Evolutionary conservation across 2,329 filamentous ascomycete species (phyloP).

Genomic region (Penicillium nordicum): DNA sequence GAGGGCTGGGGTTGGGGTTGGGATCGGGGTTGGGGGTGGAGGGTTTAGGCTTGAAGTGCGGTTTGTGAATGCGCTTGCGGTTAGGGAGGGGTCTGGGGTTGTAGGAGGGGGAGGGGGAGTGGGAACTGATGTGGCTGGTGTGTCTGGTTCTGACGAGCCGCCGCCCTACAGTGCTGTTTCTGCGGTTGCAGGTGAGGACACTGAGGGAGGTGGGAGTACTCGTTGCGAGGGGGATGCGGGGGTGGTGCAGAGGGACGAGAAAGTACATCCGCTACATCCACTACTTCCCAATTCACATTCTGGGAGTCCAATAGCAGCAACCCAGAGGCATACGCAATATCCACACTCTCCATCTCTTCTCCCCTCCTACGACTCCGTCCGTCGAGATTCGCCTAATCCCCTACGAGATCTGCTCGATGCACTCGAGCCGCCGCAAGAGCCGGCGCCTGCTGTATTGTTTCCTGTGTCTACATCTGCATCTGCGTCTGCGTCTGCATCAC

Average conservation of each 20-base stretch:
- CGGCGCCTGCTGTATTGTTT: slow-evolving; percentile 15
- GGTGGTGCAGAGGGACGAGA: neutral
- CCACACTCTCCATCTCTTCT: neutral
- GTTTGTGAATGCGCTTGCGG: slow-evolving; percentile 18
- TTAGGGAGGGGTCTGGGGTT: neutral
- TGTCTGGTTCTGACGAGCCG: neutral
- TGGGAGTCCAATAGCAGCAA: neutral
- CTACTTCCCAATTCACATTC: neutral
- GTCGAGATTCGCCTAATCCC: slow-evolving; percentile 11
- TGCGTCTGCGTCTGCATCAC: neutral
- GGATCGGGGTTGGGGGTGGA: slow-evolving; percentile 10
- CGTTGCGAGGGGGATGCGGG: neutral
- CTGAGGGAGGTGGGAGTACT: neutral
- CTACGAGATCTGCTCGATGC: slow-evolving; percentile 22
- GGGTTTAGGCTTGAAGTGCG: neutral
- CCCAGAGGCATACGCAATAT: neutral
- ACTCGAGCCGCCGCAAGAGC: slow-evolving; percentile 21
- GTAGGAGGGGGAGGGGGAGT: too few relatives aligned
- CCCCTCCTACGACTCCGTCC: slow-evolving; percentile 20
- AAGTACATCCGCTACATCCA: neutral
- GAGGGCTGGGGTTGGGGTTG: slow-evolving; percentile 8
- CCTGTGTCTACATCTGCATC: neutral
- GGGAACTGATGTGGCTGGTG: too few relatives aligned
- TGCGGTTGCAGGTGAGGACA: neutral
- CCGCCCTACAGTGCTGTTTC: slow-evolving; percentile 13